Evolutionary conservation across 441 rosid species (phyloP).

Genomic region (Populus tomentosa): DNA sequence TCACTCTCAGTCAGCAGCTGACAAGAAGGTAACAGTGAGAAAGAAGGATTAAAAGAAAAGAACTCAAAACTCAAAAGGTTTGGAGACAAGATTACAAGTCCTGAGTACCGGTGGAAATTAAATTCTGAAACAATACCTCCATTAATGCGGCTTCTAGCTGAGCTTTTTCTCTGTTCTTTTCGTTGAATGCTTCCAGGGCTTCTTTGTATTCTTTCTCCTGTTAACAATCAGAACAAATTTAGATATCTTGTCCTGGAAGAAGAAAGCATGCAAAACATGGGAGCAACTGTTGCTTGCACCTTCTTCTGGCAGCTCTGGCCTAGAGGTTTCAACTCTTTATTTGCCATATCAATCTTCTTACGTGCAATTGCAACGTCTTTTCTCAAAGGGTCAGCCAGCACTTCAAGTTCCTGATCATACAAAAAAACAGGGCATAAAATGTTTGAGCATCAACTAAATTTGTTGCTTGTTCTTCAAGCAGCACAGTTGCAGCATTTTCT

Average conservation of each 20-base stretch:
- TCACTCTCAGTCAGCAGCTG: conserved; percentile 70
- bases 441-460: background rate
- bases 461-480: background rate
- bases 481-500: background rate
- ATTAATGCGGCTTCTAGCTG: conserved; percentile 51
- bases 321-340: conserved; percentile 64
- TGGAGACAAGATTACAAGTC: background rate
- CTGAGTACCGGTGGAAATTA: background rate
- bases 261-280: background rate
- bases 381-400: conserved; percentile 68
- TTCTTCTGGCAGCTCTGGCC: conserved; percentile 84
- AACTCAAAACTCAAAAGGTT: background rate
- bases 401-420: conserved; percentile 58
- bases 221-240: background rate
- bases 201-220: conserved; percentile 82
- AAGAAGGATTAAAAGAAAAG: background rate
- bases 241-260: background rate
- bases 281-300: conserved; percentile 27
- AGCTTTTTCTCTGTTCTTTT: conserved; percentile 64
- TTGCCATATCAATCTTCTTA: conserved; percentile 63
- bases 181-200: conserved; percentile 62
- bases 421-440: background rate
- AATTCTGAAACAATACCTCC: conserved; percentile 41
- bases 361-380: conserved; percentile 72
- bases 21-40: background rate